These are phyloP conservation scores for Dendrocalamus sinicus DNA, from an alignment of 176 grass and related monocot genomes.

Conservation along the genomic window DNA sequence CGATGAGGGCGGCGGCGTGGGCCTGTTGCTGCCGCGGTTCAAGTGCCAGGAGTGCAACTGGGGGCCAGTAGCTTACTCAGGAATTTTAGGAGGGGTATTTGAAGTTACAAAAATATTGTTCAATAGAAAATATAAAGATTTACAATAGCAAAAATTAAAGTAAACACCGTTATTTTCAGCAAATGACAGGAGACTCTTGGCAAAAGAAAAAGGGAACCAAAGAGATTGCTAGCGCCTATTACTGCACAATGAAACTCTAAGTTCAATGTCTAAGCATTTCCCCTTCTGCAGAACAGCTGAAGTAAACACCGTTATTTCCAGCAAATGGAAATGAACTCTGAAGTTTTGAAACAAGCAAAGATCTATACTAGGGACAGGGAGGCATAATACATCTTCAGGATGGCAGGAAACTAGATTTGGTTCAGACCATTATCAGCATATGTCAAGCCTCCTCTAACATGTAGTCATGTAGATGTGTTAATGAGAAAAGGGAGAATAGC, in stretches of 20 bases:
- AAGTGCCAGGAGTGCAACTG: no score
- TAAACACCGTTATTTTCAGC: no score
- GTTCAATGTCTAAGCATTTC: neutral
- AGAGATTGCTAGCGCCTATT: neutral
- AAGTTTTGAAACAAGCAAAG: neutral
- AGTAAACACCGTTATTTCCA: neutral
- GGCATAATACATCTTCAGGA: neutral
- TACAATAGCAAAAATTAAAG: no score
- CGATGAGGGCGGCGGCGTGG: no score
- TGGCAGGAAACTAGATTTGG: neutral
- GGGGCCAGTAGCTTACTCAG: no score
- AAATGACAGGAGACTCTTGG: neutral
- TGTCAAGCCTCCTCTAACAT: no score
- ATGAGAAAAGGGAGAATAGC: neutral
- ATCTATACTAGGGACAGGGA: neutral
- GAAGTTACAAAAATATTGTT: no score
- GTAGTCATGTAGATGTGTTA: neutral
- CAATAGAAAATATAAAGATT: no score
- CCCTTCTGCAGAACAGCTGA: neutral
- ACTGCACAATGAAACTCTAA: neutral
- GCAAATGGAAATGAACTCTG: neutral
- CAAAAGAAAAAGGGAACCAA: neutral
- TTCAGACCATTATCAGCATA: neutral
- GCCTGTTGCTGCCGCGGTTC: no score
- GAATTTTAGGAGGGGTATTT: no score